Evolutionary conservation across 352 stramenopile genomes (phyloP).

Genomic region (Pythium sukuiense): DNA sequence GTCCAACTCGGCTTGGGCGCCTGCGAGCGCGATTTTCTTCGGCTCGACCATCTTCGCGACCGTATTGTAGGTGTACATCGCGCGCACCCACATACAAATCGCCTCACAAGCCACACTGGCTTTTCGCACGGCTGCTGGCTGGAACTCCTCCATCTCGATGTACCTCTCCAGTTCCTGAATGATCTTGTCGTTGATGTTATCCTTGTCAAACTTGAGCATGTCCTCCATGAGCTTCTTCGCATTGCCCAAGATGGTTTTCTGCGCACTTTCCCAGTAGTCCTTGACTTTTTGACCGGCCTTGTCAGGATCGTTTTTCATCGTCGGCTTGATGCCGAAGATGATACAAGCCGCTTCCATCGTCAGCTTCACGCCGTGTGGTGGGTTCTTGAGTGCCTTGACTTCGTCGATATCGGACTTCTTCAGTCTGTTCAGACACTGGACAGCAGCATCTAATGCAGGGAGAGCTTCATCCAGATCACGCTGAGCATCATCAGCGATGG

Average conservation of each 20-base stretch:
- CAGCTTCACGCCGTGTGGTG: slow-evolving; percentile 78
- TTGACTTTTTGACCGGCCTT: slow-evolving; percentile 91
- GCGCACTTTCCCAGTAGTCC: slow-evolving; percentile 88
- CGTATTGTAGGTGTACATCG: slow-evolving; percentile 93
- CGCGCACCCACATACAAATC: slow-evolving; percentile 94
- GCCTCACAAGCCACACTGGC: slow-evolving; percentile 90
- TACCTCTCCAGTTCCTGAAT: slow-evolving; percentile 88
- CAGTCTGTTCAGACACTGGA: slow-evolving; percentile 90
- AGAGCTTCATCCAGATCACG: slow-evolving; percentile 92
- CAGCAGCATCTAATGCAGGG: slow-evolving; percentile 89
- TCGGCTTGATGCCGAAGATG: slow-evolving; percentile 94
- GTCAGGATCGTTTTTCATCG: slow-evolving; percentile 86
- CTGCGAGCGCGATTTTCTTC: slow-evolving; percentile 86
- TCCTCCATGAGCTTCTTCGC: slow-evolving; percentile 90
- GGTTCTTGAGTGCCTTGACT: slow-evolving; percentile 89
- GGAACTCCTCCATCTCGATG: slow-evolving; percentile 91
- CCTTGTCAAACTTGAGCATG: slow-evolving; percentile 90
- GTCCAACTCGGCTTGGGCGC: slow-evolving; percentile 84
- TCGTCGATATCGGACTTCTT: slow-evolving; percentile 96
- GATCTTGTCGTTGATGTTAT: slow-evolving; percentile 87
- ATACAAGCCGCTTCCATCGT: slow-evolving; percentile 94
- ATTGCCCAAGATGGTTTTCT: slow-evolving; percentile 86
- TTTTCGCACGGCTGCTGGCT: slow-evolving; percentile 86
- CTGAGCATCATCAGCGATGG: slow-evolving; percentile 91
- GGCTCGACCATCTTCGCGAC: slow-evolving; percentile 92